Conservation (phyloP, 495 filamentous ascomycete genomes). For the Trichocladium antarcticum region DNA sequence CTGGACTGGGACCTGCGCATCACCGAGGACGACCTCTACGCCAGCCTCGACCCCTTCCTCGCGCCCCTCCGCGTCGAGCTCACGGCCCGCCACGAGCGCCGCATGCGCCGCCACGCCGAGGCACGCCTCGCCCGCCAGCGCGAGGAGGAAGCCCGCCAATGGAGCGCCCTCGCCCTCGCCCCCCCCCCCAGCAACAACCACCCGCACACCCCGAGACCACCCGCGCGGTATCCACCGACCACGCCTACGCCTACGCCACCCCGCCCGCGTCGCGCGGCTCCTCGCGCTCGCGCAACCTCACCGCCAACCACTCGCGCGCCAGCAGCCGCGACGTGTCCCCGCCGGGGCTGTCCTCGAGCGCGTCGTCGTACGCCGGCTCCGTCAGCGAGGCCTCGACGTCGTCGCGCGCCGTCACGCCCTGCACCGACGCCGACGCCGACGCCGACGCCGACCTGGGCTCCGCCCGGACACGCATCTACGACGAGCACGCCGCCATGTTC, state of each 20-base stretch:
- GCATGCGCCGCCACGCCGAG: slow-evolving; percentile 25
- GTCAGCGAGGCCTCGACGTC: slow-evolving; percentile 27
- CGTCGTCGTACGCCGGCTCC: slow-evolving; percentile 31
- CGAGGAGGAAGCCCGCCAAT: slow-evolving; percentile 14
- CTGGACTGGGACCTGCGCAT: slow-evolving; percentile 89
- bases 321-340: slow-evolving; percentile 26
- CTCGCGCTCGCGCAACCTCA: slow-evolving; percentile 27
- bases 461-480: slow-evolving; percentile 8
- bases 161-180: slow-evolving; percentile 9
- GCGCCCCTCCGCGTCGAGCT: slow-evolving; percentile 57
- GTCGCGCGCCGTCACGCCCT: slow-evolving; percentile 37
- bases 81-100: slow-evolving; percentile 30
- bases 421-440: slow-evolving; percentile 27
- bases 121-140: slow-evolving; percentile 24
- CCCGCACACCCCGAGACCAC: too few species aligned
- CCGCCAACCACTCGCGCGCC: slow-evolving; percentile 26
- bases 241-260: slow-evolving; percentile 22
- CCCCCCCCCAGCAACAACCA: not conserved
- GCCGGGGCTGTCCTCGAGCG: slow-evolving; percentile 32
- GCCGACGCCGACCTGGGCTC: not conserved
- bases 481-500: slow-evolving; percentile 14
- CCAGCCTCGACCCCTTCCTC: slow-evolving; percentile 79
- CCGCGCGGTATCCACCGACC: not conserved
- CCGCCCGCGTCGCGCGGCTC: slow-evolving; percentile 30
- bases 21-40: slow-evolving; percentile 71